Evolutionary conservation across 768 basidiomycete species (phyloP), one percentile per base, ranked within the genome.

Genomic region (Tubosaeta sp.): DNA sequence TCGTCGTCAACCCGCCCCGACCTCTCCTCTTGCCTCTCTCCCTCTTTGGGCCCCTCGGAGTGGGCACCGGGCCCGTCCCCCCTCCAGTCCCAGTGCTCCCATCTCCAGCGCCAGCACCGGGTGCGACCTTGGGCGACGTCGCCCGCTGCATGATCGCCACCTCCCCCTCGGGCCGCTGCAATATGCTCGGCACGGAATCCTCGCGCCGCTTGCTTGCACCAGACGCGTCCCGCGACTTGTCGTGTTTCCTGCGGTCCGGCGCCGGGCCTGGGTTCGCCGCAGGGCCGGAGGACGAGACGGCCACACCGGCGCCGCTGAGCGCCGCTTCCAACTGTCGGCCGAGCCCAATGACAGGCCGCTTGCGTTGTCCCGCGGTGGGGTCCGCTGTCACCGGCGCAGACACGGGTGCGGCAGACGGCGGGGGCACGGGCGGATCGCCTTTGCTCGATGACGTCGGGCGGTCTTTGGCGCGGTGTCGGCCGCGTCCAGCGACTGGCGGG

Each of bases 311-410:
- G 0, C 84, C 81, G 50, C 67, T 87, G 25, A 90, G 66, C 8
- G 87, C 87, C 7, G 81, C 86, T 57, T 87, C 86, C 46, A 90
- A 84, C 13, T 87, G 84, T 12, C 86, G 75, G 0, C 75, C 83
- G 8, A 85, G 62, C 0, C 85, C 84, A 29, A 88, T 68, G 10
- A 84, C 73, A 1, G 84, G 84, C 6, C 86, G 78, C 5, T 81
- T 75, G 21, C 79, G 76, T 3, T 38, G 44, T 24, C n/a, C 27
- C 3, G 9, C 24, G 1, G n/a, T 3, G 21, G 18, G 35, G 19
- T 39, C n/a, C 6, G 29, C 46, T 18, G 31, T 11, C 19, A 3
- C 30, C 12, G 30, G 16, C 6, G 30, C 12, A 12, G 30, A 27
- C 27, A 9, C 6, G 12, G 32, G 32, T 3, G 14, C 32, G 6